phyloP scores from a whole-genome alignment of 139 green algal genomes.

The Edaphochlamys debaryana region DNA sequence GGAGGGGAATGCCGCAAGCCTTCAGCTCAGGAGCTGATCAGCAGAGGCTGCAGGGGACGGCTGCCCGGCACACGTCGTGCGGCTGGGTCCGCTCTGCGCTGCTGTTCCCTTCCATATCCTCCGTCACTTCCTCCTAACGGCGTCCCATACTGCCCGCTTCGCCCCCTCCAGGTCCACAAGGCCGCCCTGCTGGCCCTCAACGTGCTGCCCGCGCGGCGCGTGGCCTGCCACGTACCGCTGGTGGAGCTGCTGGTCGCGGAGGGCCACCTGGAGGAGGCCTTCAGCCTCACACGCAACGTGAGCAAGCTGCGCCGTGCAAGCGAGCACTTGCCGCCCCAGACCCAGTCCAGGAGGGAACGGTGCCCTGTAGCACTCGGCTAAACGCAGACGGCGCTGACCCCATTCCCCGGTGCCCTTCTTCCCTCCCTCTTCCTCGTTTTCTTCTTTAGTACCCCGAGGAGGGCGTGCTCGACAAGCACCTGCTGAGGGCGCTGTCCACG shows the following conservation, averaged over 20 bases:
- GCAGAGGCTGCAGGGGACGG: too few relatives aligned
- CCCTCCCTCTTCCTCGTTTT: too few relatives aligned
- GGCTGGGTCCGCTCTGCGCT: too few relatives aligned
- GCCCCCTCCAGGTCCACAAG: slow-evolving; percentile 2
- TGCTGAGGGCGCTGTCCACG: slow-evolving; percentile 15
- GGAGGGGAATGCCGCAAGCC: background rate
- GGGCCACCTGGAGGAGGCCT: slow-evolving; percentile 12
- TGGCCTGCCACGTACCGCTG: slow-evolving; percentile 11
- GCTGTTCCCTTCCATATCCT: too few relatives aligned
- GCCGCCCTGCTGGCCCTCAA: background rate
- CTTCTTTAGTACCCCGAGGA: slow-evolving; percentile 18
- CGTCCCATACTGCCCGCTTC: background rate
- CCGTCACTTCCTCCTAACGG: too few relatives aligned
- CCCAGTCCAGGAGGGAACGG: too few relatives aligned
- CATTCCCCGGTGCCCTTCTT: too few relatives aligned
- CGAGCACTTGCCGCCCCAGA: too few relatives aligned
- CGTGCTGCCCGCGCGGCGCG: background rate
- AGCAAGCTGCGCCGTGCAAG: background rate
- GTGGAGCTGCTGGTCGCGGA: slow-evolving; percentile 33
- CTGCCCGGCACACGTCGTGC: background rate
- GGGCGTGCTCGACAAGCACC: slow-evolving; percentile 29
- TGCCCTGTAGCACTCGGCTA: too few relatives aligned
- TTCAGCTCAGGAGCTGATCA: too few relatives aligned
- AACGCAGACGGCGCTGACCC: too few relatives aligned
- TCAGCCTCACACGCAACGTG: background rate